Conservation (phyloP, 345 rosid genomes). For the Salix suchowensis region DNA sequence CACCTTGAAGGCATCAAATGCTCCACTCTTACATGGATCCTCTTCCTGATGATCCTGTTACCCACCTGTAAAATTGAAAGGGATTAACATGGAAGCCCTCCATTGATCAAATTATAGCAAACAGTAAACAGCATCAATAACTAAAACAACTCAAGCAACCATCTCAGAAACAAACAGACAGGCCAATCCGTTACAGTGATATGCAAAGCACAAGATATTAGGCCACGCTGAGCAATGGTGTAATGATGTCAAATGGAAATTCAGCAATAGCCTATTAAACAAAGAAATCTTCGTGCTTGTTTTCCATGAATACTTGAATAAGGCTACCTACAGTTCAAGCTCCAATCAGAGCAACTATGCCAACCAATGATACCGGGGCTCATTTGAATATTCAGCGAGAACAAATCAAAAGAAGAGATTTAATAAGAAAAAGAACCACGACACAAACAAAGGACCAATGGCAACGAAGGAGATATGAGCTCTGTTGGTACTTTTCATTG, state of each 20-base stretch:
- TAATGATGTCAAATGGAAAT: not conserved
- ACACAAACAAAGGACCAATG: too few relatives aligned
- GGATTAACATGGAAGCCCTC: not conserved
- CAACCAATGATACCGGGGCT: not conserved
- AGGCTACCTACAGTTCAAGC: not conserved
- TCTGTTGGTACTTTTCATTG: too few relatives aligned
- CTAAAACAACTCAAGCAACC: not conserved
- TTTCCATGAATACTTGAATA: not conserved
- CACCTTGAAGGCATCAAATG: constrained; percentile 69
- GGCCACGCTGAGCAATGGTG: not conserved
- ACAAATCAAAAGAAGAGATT: not conserved
- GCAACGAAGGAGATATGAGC: too few relatives aligned
- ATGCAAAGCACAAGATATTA: not conserved
- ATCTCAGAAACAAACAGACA: not conserved
- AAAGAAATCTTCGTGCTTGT: not conserved
- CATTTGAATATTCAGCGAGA: too few relatives aligned
- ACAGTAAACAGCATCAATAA: not conserved
- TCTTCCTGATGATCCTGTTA: constrained; percentile 57
- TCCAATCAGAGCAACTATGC: not conserved
- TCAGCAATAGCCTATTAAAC: not conserved
- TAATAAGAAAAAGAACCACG: not conserved
- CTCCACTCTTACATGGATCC: constrained; percentile 67
- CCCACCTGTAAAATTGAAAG: constrained; percentile 35
- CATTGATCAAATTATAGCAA: not conserved
- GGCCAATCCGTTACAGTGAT: not conserved